Evolutionary conservation across 2,329 filamentous ascomycete genomes (phyloP), one percentile per base, ranked within the genome.

Genomic region (Aureobasidium sp.): DNA sequence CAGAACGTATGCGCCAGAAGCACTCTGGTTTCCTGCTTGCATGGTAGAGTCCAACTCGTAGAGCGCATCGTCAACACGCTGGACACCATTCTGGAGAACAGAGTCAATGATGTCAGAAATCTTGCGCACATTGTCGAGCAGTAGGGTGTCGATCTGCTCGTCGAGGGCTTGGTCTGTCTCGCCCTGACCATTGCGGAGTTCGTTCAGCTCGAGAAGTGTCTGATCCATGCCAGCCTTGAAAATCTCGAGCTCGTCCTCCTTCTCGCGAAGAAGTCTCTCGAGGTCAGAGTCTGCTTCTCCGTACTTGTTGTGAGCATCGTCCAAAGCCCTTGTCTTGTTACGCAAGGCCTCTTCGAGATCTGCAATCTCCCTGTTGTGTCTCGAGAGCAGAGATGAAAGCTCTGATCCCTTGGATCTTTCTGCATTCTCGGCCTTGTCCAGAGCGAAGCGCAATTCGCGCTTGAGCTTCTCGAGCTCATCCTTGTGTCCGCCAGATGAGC

Each of bases 181-280:
- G 37, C 71, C 69, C 34, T 72, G 70, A 44, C 72, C 70, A 44
- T 75, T 64, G 81, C 79, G 90, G 58, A 96, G 74, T 65, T 96
- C 90, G 65, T 94, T 91, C 56, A 98, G 78, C 71, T 96, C 90
- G 49, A 97, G 80, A 54, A 98, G 74, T 3, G 91, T 90, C 73
- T 97, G 88, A 66, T 98, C 93, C 88, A 98, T 94, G 63, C 90
- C 90, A 40, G 90, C 89, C 74, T 96, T 95, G 79, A 95, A 95
- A 41, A 97, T 90, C 70, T 97, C 93, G 22, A 98, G 82, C 71
- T 98, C 93, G 63, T 96, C 90, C 66, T 98, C 93, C 75, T 96
- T 97, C 59, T 97, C 93, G 41, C 86, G 85, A 27, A 98, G 78
- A 49, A 88, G 79, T 57, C 85, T 80, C 67, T 96, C 90, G 19